phyloP scores from a whole-genome alignment of 2,329 filamentous ascomycete genomes.

The Fusarium longipes region DNA sequence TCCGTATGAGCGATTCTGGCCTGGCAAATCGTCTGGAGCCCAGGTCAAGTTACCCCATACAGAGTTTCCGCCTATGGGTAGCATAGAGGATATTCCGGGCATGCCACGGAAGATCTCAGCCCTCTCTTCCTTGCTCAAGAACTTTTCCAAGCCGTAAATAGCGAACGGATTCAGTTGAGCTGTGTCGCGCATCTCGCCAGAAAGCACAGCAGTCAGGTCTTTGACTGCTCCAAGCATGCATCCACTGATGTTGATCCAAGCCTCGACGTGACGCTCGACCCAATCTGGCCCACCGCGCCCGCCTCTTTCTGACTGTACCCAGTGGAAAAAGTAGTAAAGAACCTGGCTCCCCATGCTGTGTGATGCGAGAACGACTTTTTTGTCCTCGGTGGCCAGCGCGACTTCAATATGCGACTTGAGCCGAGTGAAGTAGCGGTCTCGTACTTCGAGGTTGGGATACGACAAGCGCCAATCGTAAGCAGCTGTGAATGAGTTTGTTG shows the following conservation, averaged over 20 bases:
- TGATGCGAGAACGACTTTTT: conserved; percentile 87
- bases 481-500: conserved; percentile 76
- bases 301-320: conserved; percentile 81
- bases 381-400: conserved; percentile 75
- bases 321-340: conserved; percentile 82
- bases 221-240: conserved; percentile 98
- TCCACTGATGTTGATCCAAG: conserved; percentile 98
- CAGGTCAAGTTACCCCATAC: conserved; percentile 93
- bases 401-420: conserved; percentile 92
- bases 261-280: conserved; percentile 90
- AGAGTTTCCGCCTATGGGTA: conserved; percentile 90
- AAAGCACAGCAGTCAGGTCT: conserved; percentile 88
- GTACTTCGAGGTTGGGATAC: conserved; percentile 86
- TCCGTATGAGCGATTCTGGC: conserved; percentile 79
- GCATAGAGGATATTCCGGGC: conserved; percentile 96
- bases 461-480: conserved; percentile 93
- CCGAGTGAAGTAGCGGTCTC: conserved; percentile 93
- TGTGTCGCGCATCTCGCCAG: conserved; percentile 98
- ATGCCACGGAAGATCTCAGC: conserved; percentile 96
- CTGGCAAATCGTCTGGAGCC: conserved; percentile 86
- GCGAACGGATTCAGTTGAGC: conserved; percentile 96
- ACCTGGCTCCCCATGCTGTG: conserved; percentile 99
- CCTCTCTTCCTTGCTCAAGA: conserved; percentile 88
- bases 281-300: conserved; percentile 86
- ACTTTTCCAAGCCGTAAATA: conserved; percentile 96